Evolutionary conservation across 2,329 filamentous ascomycete species (phyloP), one percentile per base, ranked within the genome.

Genomic region (Hypoxylon sp.): DNA sequence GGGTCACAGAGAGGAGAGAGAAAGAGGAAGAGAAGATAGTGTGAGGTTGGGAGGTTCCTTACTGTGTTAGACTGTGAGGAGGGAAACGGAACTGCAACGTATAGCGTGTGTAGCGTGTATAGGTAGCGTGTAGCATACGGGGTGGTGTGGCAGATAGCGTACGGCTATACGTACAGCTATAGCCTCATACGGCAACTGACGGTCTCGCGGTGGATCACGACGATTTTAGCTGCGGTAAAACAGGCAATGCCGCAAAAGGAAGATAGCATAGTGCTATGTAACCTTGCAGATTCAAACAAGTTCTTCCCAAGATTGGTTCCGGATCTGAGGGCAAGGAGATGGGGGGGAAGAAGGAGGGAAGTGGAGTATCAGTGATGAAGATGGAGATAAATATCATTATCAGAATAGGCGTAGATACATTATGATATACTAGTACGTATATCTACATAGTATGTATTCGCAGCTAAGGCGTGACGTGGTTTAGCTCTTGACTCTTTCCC

Each of bases 21-120:
- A n/a, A n/a, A n/a, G n/a, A n/a, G n/a, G n/a, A n/a, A n/a, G n/a
- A n/a, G n/a, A n/a, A n/a, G 24, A 57, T 62, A 60, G 48, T 53
- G 48, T 49, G 57, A 35, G 47, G 41, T 33, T 57, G 37, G 56
- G 26, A 33, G 56, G 46, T 41, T 55, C 42, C 52, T n/a, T n/a
- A 60, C 60, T 62, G 53, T 60, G 58, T 37, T 60, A 42, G 42
- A 56, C 41, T 45, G 40, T 26, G 37, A 33, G 37, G 49, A 52
- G 43, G 18, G 38, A 53, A 50, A 60, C 41, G 60, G 55, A 15
- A 5, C 17, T 11, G 3, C 18, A 35, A 15, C 31, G 31, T 15
- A 15, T 35, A 11, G 15, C n/a, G 31, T 35, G 3, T 29, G 27
- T 9, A 9, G 27, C 27, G 4, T 7, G 2, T 29, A n/a, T 15